A percentile compares a stretch with the other conserved stretches of the same genome.
phyloP scores from a whole-genome alignment of 495 filamentous ascomycete genomes.

The Xylaria grammica region DNA sequence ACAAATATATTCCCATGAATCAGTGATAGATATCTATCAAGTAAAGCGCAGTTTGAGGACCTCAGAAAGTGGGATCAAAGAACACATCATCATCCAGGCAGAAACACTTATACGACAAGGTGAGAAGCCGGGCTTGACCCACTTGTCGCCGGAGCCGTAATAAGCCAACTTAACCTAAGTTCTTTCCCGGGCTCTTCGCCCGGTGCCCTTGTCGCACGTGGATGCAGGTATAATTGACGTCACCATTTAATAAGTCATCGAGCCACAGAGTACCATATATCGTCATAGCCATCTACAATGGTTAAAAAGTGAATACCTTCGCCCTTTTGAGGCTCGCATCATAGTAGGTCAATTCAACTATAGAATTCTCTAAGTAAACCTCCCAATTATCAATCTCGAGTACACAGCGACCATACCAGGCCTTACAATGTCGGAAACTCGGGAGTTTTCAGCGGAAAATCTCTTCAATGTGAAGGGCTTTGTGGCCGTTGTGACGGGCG shows the following conservation, averaged over 20 bases:
- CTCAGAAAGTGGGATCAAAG: too few relatives aligned
- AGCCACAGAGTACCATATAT: background rate
- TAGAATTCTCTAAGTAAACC: background rate
- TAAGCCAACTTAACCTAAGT: background rate
- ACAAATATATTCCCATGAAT: background rate
- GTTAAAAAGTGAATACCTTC: too few relatives aligned
- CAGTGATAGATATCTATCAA: too few relatives aligned
- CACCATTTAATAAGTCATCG: conserved; percentile 12
- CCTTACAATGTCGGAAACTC: conserved; percentile 35
- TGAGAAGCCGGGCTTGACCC: background rate
- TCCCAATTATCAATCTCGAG: too few relatives aligned
- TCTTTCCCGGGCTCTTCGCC: background rate
- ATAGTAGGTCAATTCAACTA: background rate
- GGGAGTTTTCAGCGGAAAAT: conserved; percentile 40
- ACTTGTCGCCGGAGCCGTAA: background rate
- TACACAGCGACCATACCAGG: too few relatives aligned
- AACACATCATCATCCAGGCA: too few relatives aligned
- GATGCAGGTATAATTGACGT: conserved; percentile 16
- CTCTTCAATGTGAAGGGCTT: conserved; percentile 62
- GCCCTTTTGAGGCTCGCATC: background rate
- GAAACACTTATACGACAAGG: too few relatives aligned
- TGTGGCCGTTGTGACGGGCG: conserved; percentile 65
- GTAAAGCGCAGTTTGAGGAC: too few relatives aligned
- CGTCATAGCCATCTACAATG: background rate
- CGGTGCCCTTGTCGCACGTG: background rate